phyloP scores from a whole-genome alignment of 225 moss, liverwort and hornwort species.

The Takakia lepidozioides region DNA sequence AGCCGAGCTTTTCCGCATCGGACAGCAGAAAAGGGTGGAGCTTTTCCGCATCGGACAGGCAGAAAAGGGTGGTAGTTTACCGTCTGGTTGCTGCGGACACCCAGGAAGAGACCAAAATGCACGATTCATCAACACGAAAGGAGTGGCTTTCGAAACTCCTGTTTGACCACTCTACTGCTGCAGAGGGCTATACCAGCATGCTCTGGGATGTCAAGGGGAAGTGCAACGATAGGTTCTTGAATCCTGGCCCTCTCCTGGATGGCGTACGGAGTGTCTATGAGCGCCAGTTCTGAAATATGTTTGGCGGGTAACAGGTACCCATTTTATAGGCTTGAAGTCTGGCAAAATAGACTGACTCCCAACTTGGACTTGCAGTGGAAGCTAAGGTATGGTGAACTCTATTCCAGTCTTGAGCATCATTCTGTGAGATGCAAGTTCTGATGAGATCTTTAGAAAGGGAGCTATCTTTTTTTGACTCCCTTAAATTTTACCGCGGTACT shows the following conservation, averaged over 20 bases:
- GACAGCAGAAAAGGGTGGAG: conserved; percentile 67
- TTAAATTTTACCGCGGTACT: no score
- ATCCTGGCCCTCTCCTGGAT: conserved; percentile 10
- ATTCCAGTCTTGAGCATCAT: no score
- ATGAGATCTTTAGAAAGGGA: no score
- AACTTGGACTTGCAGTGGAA: no score
- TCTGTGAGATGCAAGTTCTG: no score
- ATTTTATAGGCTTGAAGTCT: no score
- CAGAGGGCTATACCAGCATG: conserved; percentile 40
- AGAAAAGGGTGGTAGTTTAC: conserved; percentile 74
- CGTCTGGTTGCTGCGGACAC: conserved; percentile 53
- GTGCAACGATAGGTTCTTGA: conserved; percentile 26
- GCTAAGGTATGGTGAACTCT: no score
- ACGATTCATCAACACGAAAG: conserved; percentile 46
- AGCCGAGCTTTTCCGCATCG: conserved; percentile 93
- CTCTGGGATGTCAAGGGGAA: conserved; percentile 33
- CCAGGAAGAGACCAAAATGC: conserved; percentile 45
- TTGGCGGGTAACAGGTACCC: no score
- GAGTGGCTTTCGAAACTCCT: conserved; percentile 75
- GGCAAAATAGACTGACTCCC: no score
- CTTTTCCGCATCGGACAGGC: conserved; percentile 90
- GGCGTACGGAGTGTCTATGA: conserved; percentile 30
- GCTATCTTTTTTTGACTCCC: no score
- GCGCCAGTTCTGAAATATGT: conserved; percentile 28
- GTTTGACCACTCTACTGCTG: conserved; percentile 45